Percentiles rank a stretch among this genome's conserved stretches.
Evolutionary conservation across 129 eudicot species (phyloP).

Genomic region (Saussurea involucrata): DNA sequence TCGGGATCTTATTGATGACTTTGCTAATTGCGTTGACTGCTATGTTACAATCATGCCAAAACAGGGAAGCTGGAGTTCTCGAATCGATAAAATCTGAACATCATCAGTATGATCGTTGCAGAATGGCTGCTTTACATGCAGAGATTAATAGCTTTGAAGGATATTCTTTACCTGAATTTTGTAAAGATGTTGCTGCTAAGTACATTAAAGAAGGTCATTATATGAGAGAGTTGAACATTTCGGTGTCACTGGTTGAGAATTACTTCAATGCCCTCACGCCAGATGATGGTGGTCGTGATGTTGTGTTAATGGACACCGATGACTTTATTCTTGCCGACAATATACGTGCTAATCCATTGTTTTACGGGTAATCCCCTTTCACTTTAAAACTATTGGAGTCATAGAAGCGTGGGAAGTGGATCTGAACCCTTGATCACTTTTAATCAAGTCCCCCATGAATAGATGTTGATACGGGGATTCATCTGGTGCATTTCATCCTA

Average conservation of each 20-base stretch:
- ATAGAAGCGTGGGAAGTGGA: too few relatives aligned
- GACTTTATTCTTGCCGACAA: constrained; percentile 37
- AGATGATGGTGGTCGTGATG: constrained; percentile 32
- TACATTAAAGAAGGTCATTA: constrained; percentile 63
- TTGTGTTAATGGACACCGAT: constrained; percentile 59
- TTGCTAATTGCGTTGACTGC: constrained; percentile 48
- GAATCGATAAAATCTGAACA: constrained; percentile 32
- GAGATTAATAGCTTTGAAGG: constrained; percentile 46
- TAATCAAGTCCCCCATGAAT: too few relatives aligned
- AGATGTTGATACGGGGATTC: too few relatives aligned
- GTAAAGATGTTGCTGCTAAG: constrained; percentile 39
- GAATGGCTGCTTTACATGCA: constrained; percentile 36
- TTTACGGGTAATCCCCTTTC: constrained; percentile 26
- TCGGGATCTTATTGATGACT: constrained; percentile 50
- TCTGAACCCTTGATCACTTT: too few relatives aligned
- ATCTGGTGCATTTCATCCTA: too few relatives aligned
- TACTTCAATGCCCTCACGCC: constrained; percentile 38
- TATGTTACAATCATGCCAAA: constrained; percentile 63
- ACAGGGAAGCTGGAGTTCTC: constrained; percentile 42
- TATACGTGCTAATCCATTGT: constrained; percentile 9
- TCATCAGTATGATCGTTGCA: constrained; percentile 40
- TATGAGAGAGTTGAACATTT: constrained; percentile 47
- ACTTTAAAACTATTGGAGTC: neutral
- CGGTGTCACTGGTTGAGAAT: constrained; percentile 35
- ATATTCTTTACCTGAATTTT: constrained; percentile 41